A percentile compares a stretch with the other conserved stretches of the same genome.
Conservation (phyloP, 352 stramenopile species). For the Globisporangium paroecandrum region DNA sequence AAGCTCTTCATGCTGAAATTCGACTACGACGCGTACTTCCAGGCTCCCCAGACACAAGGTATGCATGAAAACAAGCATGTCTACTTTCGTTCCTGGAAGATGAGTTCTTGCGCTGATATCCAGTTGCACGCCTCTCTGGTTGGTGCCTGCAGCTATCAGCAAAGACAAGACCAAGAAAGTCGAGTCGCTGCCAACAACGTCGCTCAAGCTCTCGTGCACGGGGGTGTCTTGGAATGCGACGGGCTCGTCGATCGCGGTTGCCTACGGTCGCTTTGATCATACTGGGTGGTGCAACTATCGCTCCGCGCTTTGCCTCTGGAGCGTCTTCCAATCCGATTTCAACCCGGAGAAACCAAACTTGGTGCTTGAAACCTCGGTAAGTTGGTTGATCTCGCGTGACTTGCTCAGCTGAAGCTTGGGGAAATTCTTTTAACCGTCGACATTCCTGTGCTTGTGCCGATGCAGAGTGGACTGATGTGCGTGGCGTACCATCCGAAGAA, state of each 20-base stretch:
- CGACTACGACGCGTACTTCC: conserved; percentile 72
- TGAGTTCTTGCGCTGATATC: neutral
- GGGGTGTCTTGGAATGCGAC: conserved; percentile 86
- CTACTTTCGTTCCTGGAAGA: neutral
- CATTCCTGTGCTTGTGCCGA: neutral
- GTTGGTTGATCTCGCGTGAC: neutral
- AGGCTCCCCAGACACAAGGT: conserved; percentile 30
- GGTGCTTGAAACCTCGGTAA: conserved; percentile 75
- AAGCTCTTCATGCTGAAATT: conserved; percentile 67
- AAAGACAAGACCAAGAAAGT: conserved; percentile 20
- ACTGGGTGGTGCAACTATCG: conserved; percentile 87
- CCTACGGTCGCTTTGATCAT: conserved; percentile 84
- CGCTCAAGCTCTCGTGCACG: conserved; percentile 73
- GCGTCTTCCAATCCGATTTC: conserved; percentile 78
- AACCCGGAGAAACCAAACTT: conserved; percentile 56
- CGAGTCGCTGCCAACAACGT: conserved; percentile 15
- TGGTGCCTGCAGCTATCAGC: neutral
- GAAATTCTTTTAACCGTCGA: neutral
- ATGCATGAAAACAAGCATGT: neutral
- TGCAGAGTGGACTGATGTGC: conserved; percentile 82
- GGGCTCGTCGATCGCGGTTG: conserved; percentile 73
- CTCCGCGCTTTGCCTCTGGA: conserved; percentile 83
- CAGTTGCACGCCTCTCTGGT: neutral
- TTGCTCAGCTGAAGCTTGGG: neutral
- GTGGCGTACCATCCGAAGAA: conserved; percentile 83